Percentiles rank a stretch among this genome's conserved stretches.
Evolutionary conservation across 2,329 filamentous ascomycete species (phyloP).

Genomic region (Monilinia fructigena): DNA sequence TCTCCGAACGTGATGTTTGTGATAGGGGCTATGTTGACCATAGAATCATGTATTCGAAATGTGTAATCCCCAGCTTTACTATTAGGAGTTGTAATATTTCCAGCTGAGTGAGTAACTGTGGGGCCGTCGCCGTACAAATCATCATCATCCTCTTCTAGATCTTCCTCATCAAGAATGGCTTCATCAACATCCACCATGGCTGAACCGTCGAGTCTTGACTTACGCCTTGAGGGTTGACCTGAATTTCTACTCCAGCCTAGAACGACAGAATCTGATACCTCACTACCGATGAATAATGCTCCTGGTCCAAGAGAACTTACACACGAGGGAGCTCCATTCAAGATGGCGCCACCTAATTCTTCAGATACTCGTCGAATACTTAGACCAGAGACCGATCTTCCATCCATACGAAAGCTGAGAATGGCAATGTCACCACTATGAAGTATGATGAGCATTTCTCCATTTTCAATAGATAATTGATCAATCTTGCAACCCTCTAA

Average conservation of each 20-base stretch:
- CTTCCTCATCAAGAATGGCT: slow-evolving; percentile 44
- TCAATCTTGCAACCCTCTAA: slow-evolving; percentile 81
- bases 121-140: slow-evolving; percentile 63
- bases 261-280: slow-evolving; percentile 76
- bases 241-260: slow-evolving; percentile 75
- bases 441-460: slow-evolving; percentile 81
- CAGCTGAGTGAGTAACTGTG: slow-evolving; percentile 40
- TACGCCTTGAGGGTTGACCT: slow-evolving; percentile 59
- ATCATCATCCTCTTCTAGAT: slow-evolving; percentile 56
- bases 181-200: slow-evolving; percentile 55
- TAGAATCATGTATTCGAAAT: slow-evolving; percentile 74
- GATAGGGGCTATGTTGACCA: slow-evolving; percentile 78
- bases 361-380: slow-evolving; percentile 64
- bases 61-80: slow-evolving; percentile 61
- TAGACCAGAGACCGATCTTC: slow-evolving; percentile 85
- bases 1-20: slow-evolving; percentile 70
- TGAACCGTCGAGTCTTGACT: slow-evolving; percentile 54
- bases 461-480: slow-evolving; percentile 69
- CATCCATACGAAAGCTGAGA: slow-evolving; percentile 81
- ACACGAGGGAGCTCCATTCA: slow-evolving; percentile 66
- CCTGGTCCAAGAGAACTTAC: slow-evolving; percentile 66
- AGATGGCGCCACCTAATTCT: slow-evolving; percentile 61
- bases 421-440: slow-evolving; percentile 72
- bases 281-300: slow-evolving; percentile 80
- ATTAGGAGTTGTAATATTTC: slow-evolving; percentile 41